phyloP scores from a whole-genome alignment of 257 asterid species.

The Solanum dulcamara region DNA sequence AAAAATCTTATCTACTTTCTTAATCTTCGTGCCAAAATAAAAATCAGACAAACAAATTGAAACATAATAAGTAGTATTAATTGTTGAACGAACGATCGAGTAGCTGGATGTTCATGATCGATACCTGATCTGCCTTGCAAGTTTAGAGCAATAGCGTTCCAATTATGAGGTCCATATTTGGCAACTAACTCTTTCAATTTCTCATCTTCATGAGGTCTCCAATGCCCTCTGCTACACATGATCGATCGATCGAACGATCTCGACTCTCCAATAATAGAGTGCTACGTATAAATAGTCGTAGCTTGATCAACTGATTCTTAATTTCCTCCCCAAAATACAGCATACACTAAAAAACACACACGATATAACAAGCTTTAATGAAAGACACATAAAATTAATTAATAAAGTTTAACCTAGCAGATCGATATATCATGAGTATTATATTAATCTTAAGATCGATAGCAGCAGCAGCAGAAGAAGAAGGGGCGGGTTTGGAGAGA shows the following conservation, averaged over 20 bases:
- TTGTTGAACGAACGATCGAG: not conserved
- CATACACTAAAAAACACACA: too few species aligned
- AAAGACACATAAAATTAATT: not conserved
- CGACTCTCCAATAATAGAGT: not conserved
- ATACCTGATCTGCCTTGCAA: constrained; percentile 83
- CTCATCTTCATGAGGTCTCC: constrained; percentile 95
- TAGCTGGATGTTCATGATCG: not conserved
- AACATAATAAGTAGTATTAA: too few species aligned
- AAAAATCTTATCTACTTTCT: too few species aligned
- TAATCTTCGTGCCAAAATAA: too few species aligned
- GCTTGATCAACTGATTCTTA: not conserved
- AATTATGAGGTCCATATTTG: constrained; percentile 86
- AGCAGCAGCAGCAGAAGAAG: too few species aligned
- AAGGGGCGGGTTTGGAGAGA: too few species aligned
- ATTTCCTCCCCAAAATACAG: not conserved
- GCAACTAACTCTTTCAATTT: constrained; percentile 67
- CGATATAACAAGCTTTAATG: not conserved
- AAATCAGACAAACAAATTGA: too few species aligned
- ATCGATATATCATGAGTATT: not conserved
- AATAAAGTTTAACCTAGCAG: not conserved
- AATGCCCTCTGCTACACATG: constrained; percentile 74
- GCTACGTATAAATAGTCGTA: not conserved
- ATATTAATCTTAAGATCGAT: not conserved
- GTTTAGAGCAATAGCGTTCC: constrained; percentile 90
- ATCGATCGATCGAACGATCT: not conserved